Conservation (phyloP, 306 rosid genomes). For the Oemleria cerasiformis region DNA sequence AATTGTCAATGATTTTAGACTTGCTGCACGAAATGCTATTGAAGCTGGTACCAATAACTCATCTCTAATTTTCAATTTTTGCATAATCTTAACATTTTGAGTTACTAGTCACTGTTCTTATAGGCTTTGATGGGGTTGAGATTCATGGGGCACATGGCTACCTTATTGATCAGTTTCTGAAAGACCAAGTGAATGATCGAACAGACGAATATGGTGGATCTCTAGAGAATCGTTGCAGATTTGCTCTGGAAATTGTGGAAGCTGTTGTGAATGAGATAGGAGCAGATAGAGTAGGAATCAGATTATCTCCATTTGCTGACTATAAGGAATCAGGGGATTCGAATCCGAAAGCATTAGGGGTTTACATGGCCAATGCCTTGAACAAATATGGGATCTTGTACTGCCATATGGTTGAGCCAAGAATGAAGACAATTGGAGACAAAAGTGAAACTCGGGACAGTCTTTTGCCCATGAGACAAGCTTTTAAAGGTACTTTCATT, state of each 20-base stretch:
- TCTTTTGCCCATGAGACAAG: constrained; percentile 55
- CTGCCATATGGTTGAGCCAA: constrained; percentile 73
- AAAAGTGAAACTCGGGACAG: constrained; percentile 25
- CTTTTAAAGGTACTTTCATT: constrained; percentile 54
- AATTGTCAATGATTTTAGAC: too few relatives aligned
- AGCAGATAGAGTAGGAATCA: constrained; percentile 75
- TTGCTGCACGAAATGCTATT: constrained; percentile 60
- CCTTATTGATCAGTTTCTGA: constrained; percentile 60
- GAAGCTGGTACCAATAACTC: constrained; percentile 56
- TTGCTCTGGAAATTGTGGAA: constrained; percentile 53
- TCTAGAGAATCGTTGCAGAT: constrained; percentile 57
- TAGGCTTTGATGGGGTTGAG: constrained; percentile 84
- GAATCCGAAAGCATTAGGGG: constrained; percentile 44
- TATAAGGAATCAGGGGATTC: constrained; percentile 48
- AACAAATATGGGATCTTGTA: constrained; percentile 46
- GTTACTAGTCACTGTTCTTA: neutral
- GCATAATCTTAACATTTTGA: neutral
- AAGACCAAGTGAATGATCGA: constrained; percentile 57
- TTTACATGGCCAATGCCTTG: constrained; percentile 43
- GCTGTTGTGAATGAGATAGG: constrained; percentile 43
- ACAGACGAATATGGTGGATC: constrained; percentile 73
- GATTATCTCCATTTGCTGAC: constrained; percentile 56
- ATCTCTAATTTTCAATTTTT: neutral
- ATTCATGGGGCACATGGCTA: constrained; percentile 71
- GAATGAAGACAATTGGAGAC: constrained; percentile 31